phyloP scores from a whole-genome alignment of 352 stramenopile species.

The Phytophthora idaei region DNA sequence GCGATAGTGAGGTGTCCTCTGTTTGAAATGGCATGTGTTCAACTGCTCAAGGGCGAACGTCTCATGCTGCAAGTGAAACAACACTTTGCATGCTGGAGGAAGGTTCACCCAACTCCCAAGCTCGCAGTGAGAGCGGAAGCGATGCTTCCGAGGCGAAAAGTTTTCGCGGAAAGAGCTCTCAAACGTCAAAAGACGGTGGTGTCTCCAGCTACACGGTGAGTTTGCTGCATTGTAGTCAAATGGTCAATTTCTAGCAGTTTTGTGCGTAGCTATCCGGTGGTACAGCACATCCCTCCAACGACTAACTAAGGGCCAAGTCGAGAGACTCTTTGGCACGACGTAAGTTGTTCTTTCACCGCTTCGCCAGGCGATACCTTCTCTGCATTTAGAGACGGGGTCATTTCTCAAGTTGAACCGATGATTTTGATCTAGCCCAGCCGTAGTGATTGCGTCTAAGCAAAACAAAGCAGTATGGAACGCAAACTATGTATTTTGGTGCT shows the following conservation, averaged over 20 bases:
- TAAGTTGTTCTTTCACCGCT: not conserved
- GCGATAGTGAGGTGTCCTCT: not conserved
- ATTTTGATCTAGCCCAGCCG: not conserved
- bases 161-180: not conserved
- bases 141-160: not conserved
- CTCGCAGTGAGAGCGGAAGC: not conserved
- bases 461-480: not conserved
- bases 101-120: not conserved
- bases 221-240: not conserved
- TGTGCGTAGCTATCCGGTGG: not conserved
- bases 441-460: not conserved
- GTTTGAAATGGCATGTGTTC: conserved; percentile 1
- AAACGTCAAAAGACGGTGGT: not conserved
- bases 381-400: not conserved
- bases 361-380: not conserved
- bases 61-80: not conserved
- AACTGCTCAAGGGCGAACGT: not conserved
- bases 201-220: not conserved
- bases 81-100: not conserved
- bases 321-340: not conserved
- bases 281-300: not conserved
- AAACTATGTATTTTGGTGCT: too few relatives aligned
- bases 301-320: not conserved
- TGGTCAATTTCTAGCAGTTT: not conserved
- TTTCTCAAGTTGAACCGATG: not conserved